phyloP scores from a whole-genome alignment of 139 green algal genomes.

The Haematococcus lacustris region DNA sequence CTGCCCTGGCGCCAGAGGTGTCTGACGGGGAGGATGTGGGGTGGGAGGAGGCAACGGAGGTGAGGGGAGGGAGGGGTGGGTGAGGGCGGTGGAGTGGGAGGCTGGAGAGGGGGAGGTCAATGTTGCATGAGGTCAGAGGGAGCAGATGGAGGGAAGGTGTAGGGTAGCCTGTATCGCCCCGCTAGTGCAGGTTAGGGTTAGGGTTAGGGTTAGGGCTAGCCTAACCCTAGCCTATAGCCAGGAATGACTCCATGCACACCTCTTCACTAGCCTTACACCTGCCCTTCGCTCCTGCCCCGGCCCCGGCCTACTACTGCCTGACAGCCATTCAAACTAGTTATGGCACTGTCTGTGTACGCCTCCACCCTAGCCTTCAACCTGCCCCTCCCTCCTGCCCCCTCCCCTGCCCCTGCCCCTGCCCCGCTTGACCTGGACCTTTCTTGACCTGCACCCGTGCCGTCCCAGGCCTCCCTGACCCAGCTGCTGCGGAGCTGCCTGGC shows the following conservation, averaged over 20 bases:
- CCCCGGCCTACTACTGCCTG: too few species aligned
- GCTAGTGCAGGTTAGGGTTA: neutral
- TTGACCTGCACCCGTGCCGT: neutral
- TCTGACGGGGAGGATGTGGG: constrained; percentile 19
- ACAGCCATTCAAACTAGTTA: neutral
- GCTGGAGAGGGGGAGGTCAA: neutral
- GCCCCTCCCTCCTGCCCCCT: neutral
- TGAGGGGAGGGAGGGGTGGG: neutral
- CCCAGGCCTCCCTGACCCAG: constrained; percentile 34
- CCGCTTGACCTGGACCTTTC: neutral
- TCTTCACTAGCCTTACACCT: too few species aligned
- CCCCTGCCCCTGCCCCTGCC: neutral
- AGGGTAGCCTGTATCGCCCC: too few species aligned
- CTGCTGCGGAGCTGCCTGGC: constrained; percentile 44
- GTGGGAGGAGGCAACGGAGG: constrained; percentile 50
- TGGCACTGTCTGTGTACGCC: neutral
- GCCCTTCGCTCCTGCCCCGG: too few species aligned
- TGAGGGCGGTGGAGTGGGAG: neutral
- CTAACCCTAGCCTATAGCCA: neutral
- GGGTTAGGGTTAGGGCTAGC: neutral
- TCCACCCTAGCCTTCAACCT: too few species aligned
- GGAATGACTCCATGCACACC: neutral
- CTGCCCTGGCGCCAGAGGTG: constrained; percentile 26
- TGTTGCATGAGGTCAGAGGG: neutral
- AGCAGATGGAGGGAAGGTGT: constrained; percentile 8